Evolutionary conservation across 441 rosid genomes (phyloP).

Genomic region (Theobroma grandiflorum): DNA sequence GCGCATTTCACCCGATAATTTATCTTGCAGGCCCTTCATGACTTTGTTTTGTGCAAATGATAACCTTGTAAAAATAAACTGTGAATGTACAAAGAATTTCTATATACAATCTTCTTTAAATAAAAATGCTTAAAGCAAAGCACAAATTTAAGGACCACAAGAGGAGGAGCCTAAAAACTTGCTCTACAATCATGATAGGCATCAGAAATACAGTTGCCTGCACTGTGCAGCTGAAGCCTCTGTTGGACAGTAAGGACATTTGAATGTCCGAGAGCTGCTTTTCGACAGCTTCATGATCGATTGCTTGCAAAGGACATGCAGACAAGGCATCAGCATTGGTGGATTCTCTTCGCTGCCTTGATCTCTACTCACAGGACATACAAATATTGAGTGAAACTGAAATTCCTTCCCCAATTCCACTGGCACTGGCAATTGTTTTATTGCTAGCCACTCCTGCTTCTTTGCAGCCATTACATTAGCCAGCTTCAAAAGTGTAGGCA

Average conservation of each 20-base stretch:
- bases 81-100: conserved; percentile 21
- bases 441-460: conserved; percentile 63
- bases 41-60: background rate
- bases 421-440: conserved; percentile 64
- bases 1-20: too few relatives aligned
- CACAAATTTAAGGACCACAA: background rate
- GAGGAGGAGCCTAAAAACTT: background rate
- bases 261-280: conserved; percentile 46
- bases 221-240: conserved; percentile 47
- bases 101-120: conserved; percentile 14
- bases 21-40: background rate
- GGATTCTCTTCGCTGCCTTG: conserved; percentile 67
- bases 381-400: conserved; percentile 69
- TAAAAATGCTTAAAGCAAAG: conserved; percentile 8
- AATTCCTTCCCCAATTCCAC: conserved; percentile 58
- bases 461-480: conserved; percentile 67
- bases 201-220: conserved; percentile 58
- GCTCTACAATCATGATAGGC: background rate
- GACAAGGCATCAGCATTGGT: conserved; percentile 68
- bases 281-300: conserved; percentile 62
- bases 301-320: conserved; percentile 67
- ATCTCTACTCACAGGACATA: conserved; percentile 73
- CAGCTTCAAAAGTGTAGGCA: conserved; percentile 66
- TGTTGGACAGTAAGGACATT: conserved; percentile 64
- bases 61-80: background rate